Evolutionary conservation across 495 filamentous ascomycete genomes (phyloP).

Genomic region (Tuber borchii): DNA sequence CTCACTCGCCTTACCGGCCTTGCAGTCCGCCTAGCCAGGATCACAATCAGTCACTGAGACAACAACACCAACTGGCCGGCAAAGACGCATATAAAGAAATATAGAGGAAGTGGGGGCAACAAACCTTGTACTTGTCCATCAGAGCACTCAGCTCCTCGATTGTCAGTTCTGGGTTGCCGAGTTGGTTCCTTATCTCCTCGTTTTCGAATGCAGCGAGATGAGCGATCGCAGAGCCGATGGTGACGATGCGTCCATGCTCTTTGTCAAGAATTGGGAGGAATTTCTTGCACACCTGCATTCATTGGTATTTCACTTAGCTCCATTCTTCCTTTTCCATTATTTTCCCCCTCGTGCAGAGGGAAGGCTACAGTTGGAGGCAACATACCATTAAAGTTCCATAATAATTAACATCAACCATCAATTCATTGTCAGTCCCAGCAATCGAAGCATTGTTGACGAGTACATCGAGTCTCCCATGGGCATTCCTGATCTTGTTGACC

Average conservation of each 20-base stretch:
- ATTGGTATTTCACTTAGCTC: background rate
- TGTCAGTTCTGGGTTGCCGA: background rate
- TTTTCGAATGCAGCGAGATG: slow-evolving; percentile 6
- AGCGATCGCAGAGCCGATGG: slow-evolving; percentile 6
- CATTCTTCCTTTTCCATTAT: background rate
- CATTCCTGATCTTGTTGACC: slow-evolving; percentile 40
- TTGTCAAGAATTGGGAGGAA: slow-evolving; percentile 13
- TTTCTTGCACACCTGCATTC: slow-evolving; percentile 14
- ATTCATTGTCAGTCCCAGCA: background rate
- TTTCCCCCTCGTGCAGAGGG: background rate
- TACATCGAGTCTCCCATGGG: slow-evolving; percentile 16
- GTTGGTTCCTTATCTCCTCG: slow-evolving; percentile 12
- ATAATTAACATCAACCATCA: slow-evolving; percentile 20
- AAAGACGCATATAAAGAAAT: background rate
- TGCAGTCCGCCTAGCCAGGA: background rate
- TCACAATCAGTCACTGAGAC: background rate
- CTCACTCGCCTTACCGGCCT: slow-evolving; percentile 9
- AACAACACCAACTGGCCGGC: background rate
- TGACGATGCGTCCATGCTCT: slow-evolving; percentile 11
- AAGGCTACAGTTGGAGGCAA: background rate
- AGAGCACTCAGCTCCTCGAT: slow-evolving; percentile 10
- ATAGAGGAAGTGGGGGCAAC: background rate
- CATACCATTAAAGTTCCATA: slow-evolving; percentile 23
- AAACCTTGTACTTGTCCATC: slow-evolving; percentile 17
- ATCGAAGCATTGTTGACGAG: slow-evolving; percentile 20